Evolutionary conservation across 2,329 filamentous ascomycete species (phyloP), one percentile per base, ranked within the genome.

Genomic region (Lecanosticta acicola): DNA sequence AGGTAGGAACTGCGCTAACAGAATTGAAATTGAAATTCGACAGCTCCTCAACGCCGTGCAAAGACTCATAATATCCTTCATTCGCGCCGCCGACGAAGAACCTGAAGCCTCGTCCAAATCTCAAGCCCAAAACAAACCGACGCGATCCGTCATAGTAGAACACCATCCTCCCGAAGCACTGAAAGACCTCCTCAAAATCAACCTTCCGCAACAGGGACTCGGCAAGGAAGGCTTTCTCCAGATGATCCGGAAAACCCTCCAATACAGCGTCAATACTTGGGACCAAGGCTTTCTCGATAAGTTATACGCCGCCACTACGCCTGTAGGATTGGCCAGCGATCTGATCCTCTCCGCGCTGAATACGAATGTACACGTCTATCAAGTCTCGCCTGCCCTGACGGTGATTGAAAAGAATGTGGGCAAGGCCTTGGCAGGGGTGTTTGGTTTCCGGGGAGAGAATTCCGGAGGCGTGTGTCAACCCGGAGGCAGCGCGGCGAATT

Each of bases 231-330:
- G 69, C 7, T 51, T 75, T 10, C 33, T 74, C 13, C 45, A 61
- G 2, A 46, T 80, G 2, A 76, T 94, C 37, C 72, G 81, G 55
- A 78, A 81, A 49, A 75, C 96, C 16, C 74, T 97, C 34, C 76
- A 79, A 53, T 89, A 94, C 67, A 93, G 85, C 61, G 91, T 97
- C 62, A 98, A 98, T 69, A 96, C 91, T n/a, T 97, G 90, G 87
- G 86, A 94, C 61, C 90, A 95, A 68, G 91, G 91, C 9, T 98
- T 97, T 68, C 70, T 97, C 61, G 90, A 96, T 69, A 97, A 98
- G 71, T 74, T 97, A 14, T 97, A 96, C 67, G 81, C 85, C n/a
- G 84, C 84, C 54, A 94, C 87, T 32, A 93, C 93, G 62, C 84
- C 91, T 34, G 83, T 91, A 7, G 91, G 91, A 14, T 77, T 97